Percentiles rank a stretch among this genome's conserved stretches.
These are phyloP conservation scores for Cutaneotrichosporon sp. DNA, from an alignment of 1,284 basidiomycete species.

Conservation along the genomic window DNA sequence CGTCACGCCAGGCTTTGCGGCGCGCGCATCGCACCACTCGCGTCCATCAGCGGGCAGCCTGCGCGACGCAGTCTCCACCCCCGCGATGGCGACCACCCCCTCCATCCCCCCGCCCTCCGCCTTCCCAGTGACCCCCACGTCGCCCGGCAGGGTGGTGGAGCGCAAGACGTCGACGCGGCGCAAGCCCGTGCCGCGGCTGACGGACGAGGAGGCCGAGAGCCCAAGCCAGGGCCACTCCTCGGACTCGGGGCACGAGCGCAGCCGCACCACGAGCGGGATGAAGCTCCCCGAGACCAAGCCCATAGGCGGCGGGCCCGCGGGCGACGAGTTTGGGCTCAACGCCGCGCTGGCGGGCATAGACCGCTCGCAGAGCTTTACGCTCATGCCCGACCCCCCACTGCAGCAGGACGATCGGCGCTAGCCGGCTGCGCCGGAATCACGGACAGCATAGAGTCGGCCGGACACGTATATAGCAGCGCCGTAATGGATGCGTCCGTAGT, in stretches of 20 bases:
- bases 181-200: constrained; percentile 26
- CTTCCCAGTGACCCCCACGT: background rate
- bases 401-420: constrained; percentile 4
- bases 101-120: background rate
- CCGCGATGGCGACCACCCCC: background rate
- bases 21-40: constrained; percentile 2
- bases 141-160: background rate
- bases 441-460: background rate
- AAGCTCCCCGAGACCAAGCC: background rate
- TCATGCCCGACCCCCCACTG: constrained; percentile 26
- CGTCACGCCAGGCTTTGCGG: constrained; percentile 7
- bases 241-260: background rate
- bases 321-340: constrained; percentile 19
- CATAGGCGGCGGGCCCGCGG: background rate
- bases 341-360: constrained; percentile 14
- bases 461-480: background rate
- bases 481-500: background rate
- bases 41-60: constrained; percentile 2
- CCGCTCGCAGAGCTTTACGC: constrained; percentile 11
- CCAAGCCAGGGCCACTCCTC: background rate
- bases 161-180: constrained; percentile 24
- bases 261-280: background rate
- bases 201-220: background rate
- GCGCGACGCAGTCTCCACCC: background rate
- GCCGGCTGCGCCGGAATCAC: background rate